Percentiles rank a stretch among this genome's conserved stretches.
These are phyloP conservation scores for Suhomyces panamericanus DNA, from an alignment of 1,139 yeast genomes.

Conservation along the genomic window DNA sequence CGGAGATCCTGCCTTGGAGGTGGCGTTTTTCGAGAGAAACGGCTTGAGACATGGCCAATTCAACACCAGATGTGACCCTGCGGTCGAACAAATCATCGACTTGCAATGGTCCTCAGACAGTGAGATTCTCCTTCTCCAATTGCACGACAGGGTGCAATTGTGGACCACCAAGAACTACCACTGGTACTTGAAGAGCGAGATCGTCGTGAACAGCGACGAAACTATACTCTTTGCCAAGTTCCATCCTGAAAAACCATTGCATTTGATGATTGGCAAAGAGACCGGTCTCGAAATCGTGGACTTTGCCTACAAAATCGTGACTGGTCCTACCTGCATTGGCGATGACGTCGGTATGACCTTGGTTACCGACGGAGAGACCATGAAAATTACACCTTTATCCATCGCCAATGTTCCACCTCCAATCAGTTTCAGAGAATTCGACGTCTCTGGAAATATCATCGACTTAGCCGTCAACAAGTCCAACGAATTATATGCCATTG, in stretches of 20 bases:
- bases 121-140: slow-evolving; percentile 71
- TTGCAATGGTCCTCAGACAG: slow-evolving; percentile 83
- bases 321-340: slow-evolving; percentile 71
- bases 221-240: slow-evolving; percentile 59
- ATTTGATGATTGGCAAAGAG: slow-evolving; percentile 63
- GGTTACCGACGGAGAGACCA: slow-evolving; percentile 77
- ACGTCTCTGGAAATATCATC: slow-evolving; percentile 47
- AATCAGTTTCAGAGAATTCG: slow-evolving; percentile 67
- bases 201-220: slow-evolving; percentile 35
- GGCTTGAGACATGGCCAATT: slow-evolving; percentile 93
- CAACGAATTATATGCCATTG: slow-evolving; percentile 60
- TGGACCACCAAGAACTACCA: slow-evolving; percentile 95
- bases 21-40: slow-evolving; percentile 87
- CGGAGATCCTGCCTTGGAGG: slow-evolving; percentile 48
- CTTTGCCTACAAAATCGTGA: slow-evolving; percentile 60
- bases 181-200: slow-evolving; percentile 90
- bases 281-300: slow-evolving; percentile 61
- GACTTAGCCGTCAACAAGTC: slow-evolving; percentile 65
- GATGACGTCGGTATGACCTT: slow-evolving; percentile 74
- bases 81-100: slow-evolving; percentile 46
- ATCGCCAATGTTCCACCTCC: slow-evolving; percentile 97
- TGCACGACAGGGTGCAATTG: slow-evolving; percentile 63
- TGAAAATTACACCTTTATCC: slow-evolving; percentile 78
- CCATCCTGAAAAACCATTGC: slow-evolving; percentile 88
- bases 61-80: slow-evolving; percentile 58